Percentiles rank a stretch among this genome's conserved stretches.
These are phyloP conservation scores for Globisporangium middletonii DNA, from an alignment of 352 stramenopile species.

Conservation along the genomic window DNA sequence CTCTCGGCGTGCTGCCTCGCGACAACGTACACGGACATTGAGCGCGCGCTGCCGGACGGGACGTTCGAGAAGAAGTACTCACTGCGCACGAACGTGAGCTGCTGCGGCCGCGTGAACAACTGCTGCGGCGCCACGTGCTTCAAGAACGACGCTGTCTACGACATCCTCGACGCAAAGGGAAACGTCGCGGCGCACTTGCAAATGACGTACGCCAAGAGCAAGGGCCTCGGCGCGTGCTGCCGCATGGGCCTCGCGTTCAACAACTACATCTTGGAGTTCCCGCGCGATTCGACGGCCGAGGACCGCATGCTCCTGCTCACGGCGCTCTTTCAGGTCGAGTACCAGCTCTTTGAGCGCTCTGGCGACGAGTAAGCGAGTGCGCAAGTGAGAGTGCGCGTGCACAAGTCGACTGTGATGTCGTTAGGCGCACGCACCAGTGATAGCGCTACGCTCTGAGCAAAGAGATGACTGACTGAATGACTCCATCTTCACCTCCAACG, in stretches of 20 bases:
- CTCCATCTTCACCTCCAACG: too few species aligned
- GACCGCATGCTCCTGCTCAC: slow-evolving; percentile 53
- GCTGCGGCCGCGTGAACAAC: slow-evolving; percentile 61
- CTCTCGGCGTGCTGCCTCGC: slow-evolving; percentile 36
- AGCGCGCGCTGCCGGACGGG: slow-evolving; percentile 41
- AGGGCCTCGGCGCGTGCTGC: slow-evolving; percentile 23
- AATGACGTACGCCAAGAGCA: slow-evolving; percentile 33
- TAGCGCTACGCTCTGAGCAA: too few species aligned
- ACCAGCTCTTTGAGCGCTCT: slow-evolving; percentile 43
- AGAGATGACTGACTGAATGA: too few species aligned
- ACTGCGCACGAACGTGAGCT: slow-evolving; percentile 45
- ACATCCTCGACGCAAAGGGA: slow-evolving; percentile 53
- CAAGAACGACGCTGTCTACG: slow-evolving; percentile 60
- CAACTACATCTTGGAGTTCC: slow-evolving; percentile 62
- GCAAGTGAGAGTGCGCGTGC: slow-evolving; percentile 5
- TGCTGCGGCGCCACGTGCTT: slow-evolving; percentile 60
- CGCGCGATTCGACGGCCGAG: slow-evolving; percentile 38
- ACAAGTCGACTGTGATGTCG: not conserved
- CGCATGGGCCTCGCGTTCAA: slow-evolving; percentile 35
- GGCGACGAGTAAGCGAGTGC: slow-evolving; percentile 11
- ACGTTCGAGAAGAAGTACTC: slow-evolving; percentile 49
- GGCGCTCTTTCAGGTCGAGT: slow-evolving; percentile 56
- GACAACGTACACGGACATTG: slow-evolving; percentile 62
- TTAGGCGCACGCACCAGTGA: too few species aligned
- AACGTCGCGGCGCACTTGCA: slow-evolving; percentile 47